Base-by-base conservation (phyloP, 768 basidiomycete species). In the Podaxis sp. region DNA sequence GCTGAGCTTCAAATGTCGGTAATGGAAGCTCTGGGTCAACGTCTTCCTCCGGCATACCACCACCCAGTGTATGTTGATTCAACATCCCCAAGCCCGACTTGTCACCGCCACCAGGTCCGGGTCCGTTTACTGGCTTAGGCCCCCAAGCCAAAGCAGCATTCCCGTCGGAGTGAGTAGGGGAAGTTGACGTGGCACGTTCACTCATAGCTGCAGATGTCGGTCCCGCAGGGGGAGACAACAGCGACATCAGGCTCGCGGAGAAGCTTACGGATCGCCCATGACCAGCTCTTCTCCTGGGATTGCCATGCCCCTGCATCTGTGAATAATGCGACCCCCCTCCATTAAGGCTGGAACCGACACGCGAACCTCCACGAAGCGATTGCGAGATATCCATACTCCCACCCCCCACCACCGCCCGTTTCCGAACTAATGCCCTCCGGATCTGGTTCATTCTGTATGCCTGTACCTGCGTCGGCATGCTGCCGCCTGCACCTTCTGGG, bases 1-100 rank as follows among this genome's bases (percentile, higher is more conserved):
- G 90, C 62, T 90, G 89, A 0, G 90, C 87, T 65, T 95, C 89
- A 26, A 96, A 87, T 0, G 93, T 95, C 0, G 96, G 95, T 17
- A 99, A 72, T 0, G 87, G 88, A 3, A 74, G 72, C 37, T 89
- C 88, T 0, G 84, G 82, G 62, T 87, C 84, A n/a, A 86, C 70
- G 4, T 82, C 60, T 66, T 6, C 58, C 62, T 13, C 33, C 65
- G 15, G 59, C 20, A 3, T 63, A 52, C 56, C 64, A 11, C 65
- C 68, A 20, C 44, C 38, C 20, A 48, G 36, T 13, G 33, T 8
- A 26, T 40, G 17, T 15, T 36, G 33, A 15, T 46, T 24, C 17
- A 60, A 53, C 12, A 66, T 65, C 12, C 64, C 73, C 48, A 68
- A 62, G 28, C 73, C 70, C 38, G 71, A 61, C 2, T 72, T 72